phyloP scores from a whole-genome alignment of 768 basidiomycete species.

The Macrolepiota fuliginosa region DNA sequence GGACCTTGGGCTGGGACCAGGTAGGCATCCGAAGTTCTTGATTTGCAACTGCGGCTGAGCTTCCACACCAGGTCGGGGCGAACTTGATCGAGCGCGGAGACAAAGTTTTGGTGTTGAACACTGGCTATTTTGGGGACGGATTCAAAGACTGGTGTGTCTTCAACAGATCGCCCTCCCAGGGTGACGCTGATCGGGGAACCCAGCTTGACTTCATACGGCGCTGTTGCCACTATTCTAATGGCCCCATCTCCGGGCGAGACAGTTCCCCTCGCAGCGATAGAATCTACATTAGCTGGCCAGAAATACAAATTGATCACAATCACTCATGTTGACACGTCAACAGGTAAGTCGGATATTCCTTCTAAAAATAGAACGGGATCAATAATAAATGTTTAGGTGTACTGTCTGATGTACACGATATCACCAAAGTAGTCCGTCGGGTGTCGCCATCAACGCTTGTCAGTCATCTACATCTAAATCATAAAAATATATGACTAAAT shows the following conservation, averaged over 20 bases:
- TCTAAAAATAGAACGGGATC: background rate
- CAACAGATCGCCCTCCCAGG: background rate
- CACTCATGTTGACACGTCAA: slow-evolving; percentile 90
- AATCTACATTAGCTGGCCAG: slow-evolving; percentile 60
- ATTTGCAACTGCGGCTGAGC: background rate
- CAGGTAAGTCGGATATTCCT: slow-evolving; percentile 34
- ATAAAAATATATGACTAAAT: background rate
- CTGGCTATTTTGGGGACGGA: slow-evolving; percentile 89
- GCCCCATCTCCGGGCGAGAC: slow-evolving; percentile 63
- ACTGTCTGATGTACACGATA: slow-evolving; percentile 68
- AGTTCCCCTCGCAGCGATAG: slow-evolving; percentile 52
- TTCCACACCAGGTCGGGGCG: slow-evolving; percentile 56
- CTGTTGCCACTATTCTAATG: slow-evolving; percentile 68
- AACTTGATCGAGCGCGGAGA: slow-evolving; percentile 79
- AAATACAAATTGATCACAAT: slow-evolving; percentile 82
- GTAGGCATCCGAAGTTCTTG: background rate
- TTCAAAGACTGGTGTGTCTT: slow-evolving; percentile 71
- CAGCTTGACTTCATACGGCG: slow-evolving; percentile 78
- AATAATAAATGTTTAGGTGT: slow-evolving; percentile 36
- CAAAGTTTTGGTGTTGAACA: slow-evolving; percentile 72
- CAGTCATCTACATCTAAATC: background rate
- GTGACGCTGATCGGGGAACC: background rate
- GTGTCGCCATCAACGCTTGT: slow-evolving; percentile 81
- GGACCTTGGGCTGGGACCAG: slow-evolving; percentile 88
- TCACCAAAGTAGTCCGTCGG: slow-evolving; percentile 64